Conservation (phyloP, 73 alveolate species). For the Paramecium pentaurelia region DNA sequence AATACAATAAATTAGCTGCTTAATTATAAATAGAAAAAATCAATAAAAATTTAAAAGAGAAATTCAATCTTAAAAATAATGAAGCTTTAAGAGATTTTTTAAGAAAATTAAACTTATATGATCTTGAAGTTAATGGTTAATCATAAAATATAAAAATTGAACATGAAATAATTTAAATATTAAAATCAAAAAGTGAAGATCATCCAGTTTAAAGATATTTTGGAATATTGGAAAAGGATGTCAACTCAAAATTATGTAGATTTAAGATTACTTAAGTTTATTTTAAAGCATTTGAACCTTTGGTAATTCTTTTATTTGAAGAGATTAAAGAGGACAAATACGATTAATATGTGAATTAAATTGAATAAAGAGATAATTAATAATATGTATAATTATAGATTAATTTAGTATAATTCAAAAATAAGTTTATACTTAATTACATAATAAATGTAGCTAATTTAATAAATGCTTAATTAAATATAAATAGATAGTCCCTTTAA, state of each 20-base stretch:
- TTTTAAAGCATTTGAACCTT: constrained; percentile 20
- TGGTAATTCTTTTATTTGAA: constrained; percentile 2
- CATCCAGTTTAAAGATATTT: neutral
- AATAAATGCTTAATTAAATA: neutral
- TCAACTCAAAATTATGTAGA: neutral
- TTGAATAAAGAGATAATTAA: constrained; percentile 6
- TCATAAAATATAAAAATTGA: neutral
- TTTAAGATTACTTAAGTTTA: neutral
- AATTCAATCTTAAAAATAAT: neutral
- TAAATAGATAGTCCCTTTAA: neutral
- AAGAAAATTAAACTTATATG: neutral
- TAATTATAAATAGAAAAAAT: neutral
- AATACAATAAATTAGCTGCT: constrained; percentile 12
- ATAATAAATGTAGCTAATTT: neutral
- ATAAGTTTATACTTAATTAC: neutral
- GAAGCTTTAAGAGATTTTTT: constrained; percentile 18
- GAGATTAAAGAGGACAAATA: constrained; percentile 13
- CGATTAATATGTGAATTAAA: neutral
- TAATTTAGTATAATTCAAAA: neutral
- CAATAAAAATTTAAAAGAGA: neutral
- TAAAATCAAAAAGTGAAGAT: neutral
- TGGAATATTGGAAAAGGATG: neutral
- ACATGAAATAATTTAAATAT: neutral
- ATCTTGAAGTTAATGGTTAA: neutral
- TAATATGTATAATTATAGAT: neutral